These are phyloP conservation scores for Quercus parvula DNA, from an alignment of 306 rosid genomes.

Conservation along the genomic window DNA sequence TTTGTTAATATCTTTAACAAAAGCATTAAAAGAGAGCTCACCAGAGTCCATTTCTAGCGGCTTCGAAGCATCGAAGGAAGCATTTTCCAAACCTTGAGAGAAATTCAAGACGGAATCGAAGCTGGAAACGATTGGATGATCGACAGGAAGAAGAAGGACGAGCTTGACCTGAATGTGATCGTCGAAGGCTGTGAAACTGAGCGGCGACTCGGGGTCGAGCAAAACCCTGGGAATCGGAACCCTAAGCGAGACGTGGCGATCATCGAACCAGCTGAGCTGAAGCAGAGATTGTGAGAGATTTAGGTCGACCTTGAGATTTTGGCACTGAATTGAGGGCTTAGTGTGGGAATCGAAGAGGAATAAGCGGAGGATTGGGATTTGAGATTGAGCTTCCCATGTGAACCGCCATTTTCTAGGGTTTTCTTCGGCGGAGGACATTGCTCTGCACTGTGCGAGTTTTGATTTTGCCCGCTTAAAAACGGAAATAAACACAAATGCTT, in stretches of 20 bases:
- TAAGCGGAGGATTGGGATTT: constrained; percentile 68
- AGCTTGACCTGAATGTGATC: constrained; percentile 86
- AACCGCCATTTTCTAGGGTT: constrained; percentile 54
- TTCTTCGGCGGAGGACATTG: neutral
- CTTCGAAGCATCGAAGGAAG: constrained; percentile 14
- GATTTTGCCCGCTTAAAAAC: neutral
- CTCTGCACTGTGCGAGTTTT: neutral
- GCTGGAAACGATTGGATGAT: constrained; percentile 56
- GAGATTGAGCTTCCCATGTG: constrained; percentile 89
- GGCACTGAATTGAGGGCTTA: constrained; percentile 52
- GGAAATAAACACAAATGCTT: neutral
- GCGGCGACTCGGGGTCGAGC: constrained; percentile 58
- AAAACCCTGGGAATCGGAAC: constrained; percentile 74
- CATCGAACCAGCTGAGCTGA: constrained; percentile 40
- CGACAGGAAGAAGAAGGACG: constrained; percentile 73
- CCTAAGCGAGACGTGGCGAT: constrained; percentile 37
- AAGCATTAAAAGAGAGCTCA: constrained; percentile 19
- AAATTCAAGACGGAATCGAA: constrained; percentile 36
- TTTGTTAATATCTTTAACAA: neutral
- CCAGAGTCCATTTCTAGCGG: constrained; percentile 60
- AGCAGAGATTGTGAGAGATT: constrained; percentile 42
- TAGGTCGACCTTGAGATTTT: constrained; percentile 45
- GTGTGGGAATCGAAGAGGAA: constrained; percentile 48
- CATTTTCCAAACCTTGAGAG: constrained; percentile 21
- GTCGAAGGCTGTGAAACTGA: constrained; percentile 42